Evolutionary conservation across 345 rosid genomes (phyloP), one percentile per base, ranked within the genome.

Genomic region (Populus pruinosa): DNA sequence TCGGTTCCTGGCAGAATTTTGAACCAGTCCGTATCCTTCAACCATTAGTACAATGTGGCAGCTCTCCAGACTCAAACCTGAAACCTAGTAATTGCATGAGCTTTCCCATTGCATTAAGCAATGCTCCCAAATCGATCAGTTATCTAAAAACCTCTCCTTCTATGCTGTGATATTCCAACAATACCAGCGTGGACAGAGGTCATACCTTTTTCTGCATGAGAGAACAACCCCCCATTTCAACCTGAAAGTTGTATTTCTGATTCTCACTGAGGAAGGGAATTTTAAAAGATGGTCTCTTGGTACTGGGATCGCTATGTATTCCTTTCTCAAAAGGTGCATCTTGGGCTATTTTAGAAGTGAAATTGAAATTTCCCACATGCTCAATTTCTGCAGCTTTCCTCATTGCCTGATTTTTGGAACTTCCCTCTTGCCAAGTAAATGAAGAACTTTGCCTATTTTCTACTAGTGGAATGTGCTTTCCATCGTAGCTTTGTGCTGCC

Each of bases 171-270:
- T n/a, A 56, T 9, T n/a, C 49, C 2, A 55, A 21, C 2, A 29
- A 55, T 36, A 36, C 13, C 75, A 78, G 71, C 8, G 70, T 79
- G 77, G 79, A 75, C 49, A 69, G 39, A 50, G 73, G 64, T 70
- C 83, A 76, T 88, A 89, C 96, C 92, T 78, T 81, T 83, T 81
- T 87, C 73, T 76, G 87, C 82, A 81, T 71, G 50, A 56, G 69
- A 74, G 91, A 80, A 75, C 25, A 61, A 69, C 71, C 80, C 21
- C 82, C 84, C 64, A 71, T 82, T 74, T 84, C 85, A 77, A 83
- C 68, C 64, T 67, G 81, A 77, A 86, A 76, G 29, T 75, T 41
- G 50, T 50, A 76, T 72, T 82, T 80, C 66, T 82, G 86, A 73
- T 80, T 85, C 39, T 85, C 84, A 72, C 85, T 76, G 2, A 50